Evolutionary conservation across 2,329 filamentous ascomycete species (phyloP).

Genomic region (Cadophora sp.): DNA sequence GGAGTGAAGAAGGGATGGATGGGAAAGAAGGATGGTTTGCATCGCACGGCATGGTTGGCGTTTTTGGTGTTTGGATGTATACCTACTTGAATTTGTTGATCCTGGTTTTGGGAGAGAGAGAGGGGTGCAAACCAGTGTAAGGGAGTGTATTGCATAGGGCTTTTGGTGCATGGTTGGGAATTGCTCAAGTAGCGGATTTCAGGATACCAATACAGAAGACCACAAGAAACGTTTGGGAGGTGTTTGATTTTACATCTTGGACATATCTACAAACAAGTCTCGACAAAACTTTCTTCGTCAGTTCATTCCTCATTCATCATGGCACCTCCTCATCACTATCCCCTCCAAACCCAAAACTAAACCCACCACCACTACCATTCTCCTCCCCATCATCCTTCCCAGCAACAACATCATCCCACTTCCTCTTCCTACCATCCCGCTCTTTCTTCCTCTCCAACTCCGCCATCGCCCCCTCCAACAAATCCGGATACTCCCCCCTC

Average conservation of each 20-base stretch:
- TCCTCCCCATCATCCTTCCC: constrained; percentile 55
- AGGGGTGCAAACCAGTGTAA: neutral
- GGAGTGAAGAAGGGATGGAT: neutral
- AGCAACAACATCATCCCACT: constrained; percentile 79
- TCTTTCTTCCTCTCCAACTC: constrained; percentile 64
- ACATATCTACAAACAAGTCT: neutral
- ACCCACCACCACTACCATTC: constrained; percentile 51
- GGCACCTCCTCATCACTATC: constrained; percentile 56
- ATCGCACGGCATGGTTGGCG: constrained; percentile 7
- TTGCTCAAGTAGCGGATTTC: neutral
- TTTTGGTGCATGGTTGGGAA: neutral
- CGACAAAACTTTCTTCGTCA: neutral
- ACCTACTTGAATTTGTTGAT: constrained; percentile 1
- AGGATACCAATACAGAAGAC: neutral
- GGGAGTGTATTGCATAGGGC: neutral
- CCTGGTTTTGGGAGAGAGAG: neutral
- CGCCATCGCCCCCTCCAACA: constrained; percentile 69
- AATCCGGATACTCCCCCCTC: constrained; percentile 64
- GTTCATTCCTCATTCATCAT: constrained; percentile 26
- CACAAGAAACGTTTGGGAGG: neutral
- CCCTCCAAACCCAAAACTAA: constrained; percentile 70
- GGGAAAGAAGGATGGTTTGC: constrained; percentile 6
- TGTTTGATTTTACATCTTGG: neutral
- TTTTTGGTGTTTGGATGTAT: constrained; percentile 9
- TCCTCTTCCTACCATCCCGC: constrained; percentile 73